These are phyloP conservation scores for Penicillium coprophilum DNA, from an alignment of 495 filamentous ascomycete genomes.

Conservation along the genomic window DNA sequence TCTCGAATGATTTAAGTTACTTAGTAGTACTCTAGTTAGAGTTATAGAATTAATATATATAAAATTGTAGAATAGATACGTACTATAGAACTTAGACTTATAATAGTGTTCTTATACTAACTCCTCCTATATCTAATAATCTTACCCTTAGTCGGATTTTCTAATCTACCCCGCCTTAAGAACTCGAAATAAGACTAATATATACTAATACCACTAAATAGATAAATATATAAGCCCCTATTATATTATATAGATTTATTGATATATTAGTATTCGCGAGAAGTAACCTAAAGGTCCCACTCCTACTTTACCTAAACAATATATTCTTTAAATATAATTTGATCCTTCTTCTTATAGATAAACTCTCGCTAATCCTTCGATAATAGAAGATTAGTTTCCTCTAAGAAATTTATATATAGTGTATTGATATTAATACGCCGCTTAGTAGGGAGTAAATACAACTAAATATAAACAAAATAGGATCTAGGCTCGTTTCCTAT, in stretches of 20 bases:
- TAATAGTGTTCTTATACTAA: no score
- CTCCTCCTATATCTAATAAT: no score
- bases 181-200: neutral
- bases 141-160: no score
- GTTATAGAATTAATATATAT: no score
- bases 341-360: neutral
- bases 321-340: neutral
- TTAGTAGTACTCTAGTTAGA: no score
- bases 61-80: no score
- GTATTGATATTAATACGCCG: constrained; percentile 1
- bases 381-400: neutral
- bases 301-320: neutral
- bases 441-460: constrained; percentile 1
- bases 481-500: neutral
- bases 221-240: neutral
- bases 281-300: neutral
- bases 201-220: neutral
- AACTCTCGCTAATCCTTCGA: neutral
- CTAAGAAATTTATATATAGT: neutral
- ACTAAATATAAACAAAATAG: neutral
- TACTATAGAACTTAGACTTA: no score
- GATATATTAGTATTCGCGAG: neutral
- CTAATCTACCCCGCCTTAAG: no score
- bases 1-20: no score
- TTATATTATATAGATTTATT: neutral